Evolutionary conservation across 495 filamentous ascomycete species (phyloP), one percentile per base, ranked within the genome.

Genomic region (Hyaloscypha finlandica): DNA sequence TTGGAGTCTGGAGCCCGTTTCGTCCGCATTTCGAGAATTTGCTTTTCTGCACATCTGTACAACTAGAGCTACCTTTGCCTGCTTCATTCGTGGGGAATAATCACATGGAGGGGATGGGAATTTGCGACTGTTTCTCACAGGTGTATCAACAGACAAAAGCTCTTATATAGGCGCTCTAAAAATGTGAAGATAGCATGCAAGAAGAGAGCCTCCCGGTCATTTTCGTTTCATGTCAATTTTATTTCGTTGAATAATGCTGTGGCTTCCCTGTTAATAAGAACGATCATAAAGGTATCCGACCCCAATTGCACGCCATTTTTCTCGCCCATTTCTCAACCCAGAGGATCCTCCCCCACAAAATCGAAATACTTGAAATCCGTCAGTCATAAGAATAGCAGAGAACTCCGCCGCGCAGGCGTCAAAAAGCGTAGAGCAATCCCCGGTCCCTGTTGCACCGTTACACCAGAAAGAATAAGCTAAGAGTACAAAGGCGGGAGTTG

Each of bases 401-500:
- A 56, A 56, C 53, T 9, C 53, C 53, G 53, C 8, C 53, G 53
- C 25, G 53, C 29, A 29, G 53, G 53, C 16, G 9, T 48, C 4
- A 19, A 48, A 19, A 48, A 48, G 42, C 42, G 16, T 48, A 16
- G 42, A 48, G 42, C 42, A 19, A 6, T 48, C 42, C 42, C 42
- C 42, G 16, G 16, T 48, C 42, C 42, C 42, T 19, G 42, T 48
- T 14, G 42, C 42, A 48, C 42, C 11, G 42, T 48, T 48, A 19
- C 42, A 48, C 42, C 16, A 19, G 42, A 19, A 48, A 48, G 9
- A 19, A 48, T 14, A 48, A 16, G 16, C 19, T 19, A 56, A 29
- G 53, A 56, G 53, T 56, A 56, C 53, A 56, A 11, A 8, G 53
- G 53, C 19, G 53, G 53, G 53, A 25, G 53, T n/a, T 56, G 22